Evolutionary conservation across 257 asterid genomes (phyloP), one percentile per base, ranked within the genome.

Genomic region (Solanum chilense): DNA sequence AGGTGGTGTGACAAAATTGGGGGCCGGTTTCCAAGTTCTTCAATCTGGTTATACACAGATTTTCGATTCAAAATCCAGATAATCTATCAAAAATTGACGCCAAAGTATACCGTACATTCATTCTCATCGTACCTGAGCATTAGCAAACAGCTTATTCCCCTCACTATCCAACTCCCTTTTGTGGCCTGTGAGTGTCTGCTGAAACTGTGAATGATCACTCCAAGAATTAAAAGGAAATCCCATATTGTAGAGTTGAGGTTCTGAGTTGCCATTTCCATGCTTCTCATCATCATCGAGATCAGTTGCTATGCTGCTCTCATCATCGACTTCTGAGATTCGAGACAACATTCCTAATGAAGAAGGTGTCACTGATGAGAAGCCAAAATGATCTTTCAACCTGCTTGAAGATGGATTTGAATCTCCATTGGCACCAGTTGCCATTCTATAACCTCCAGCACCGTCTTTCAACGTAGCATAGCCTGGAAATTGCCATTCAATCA

Each of bases 101-200:
- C 20, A 29, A 52, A 42, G 16, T 7, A 5, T 56, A 69, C 21
- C 13, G 25, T 23, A 45, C 20, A 47, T 15, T 41, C 15, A 13
- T 8, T 27, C 11, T 84, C 44, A 27, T 64, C 87, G 47, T 87
- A 94, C 98, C 97, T 88, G 91, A 86, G 44, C 60, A 81, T 80
- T 83, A 42, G 88, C 25, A 80, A 90, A 90, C 21, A 88, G 82
- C 74, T 88, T 88, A 76, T n/a, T 80, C 25, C 82, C 90, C 89
- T 91, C 93, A 89, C 15, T 27, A 62, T 94, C 96, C 49, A 91
- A 39, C 90, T 95, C 98, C 89, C 92, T 91, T 92, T 94, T 96
- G 88, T 93, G 87, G 76, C 92, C 90, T 45, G 85, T 84, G 87
- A 56, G 69, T 0, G 86, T 41, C 69, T 90, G 94, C 15, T 90